Percentiles rank a stretch among this genome's conserved stretches.
Conservation (phyloP, 805 yeast species). For the Wickerhamiella brachini region DNA sequence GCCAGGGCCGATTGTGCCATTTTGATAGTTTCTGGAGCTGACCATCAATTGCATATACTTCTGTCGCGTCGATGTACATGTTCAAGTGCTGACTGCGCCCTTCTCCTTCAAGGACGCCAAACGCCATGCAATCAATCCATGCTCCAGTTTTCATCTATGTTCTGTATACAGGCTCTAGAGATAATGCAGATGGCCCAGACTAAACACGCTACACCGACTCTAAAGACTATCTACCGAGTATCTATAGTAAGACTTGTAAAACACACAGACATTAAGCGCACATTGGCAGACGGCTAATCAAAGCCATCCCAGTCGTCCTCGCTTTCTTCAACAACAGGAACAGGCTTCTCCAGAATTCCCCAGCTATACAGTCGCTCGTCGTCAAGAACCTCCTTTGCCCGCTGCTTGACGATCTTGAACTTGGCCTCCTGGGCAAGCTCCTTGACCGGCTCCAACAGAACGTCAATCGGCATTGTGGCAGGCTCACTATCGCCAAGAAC, state of each 20-base stretch:
- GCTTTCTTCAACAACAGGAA: conserved; percentile 1
- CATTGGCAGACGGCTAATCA: too few relatives aligned
- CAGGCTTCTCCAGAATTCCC: conserved; percentile 29
- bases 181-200: too few relatives aligned
- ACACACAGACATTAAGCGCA: too few relatives aligned
- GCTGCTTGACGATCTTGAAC: conserved; percentile 51
- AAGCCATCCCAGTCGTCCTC: conserved; percentile 24
- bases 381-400: conserved; percentile 48
- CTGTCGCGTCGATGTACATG: not conserved
- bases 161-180: too few relatives aligned
- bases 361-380: conserved; percentile 54
- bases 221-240: too few relatives aligned
- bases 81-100: not conserved
- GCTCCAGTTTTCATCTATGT: too few relatives aligned
- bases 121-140: too few relatives aligned
- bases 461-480: conserved; percentile 36
- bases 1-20: not conserved
- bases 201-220: too few relatives aligned
- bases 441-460: conserved; percentile 47
- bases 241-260: too few relatives aligned
- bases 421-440: conserved; percentile 34
- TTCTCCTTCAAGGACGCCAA: too few relatives aligned
- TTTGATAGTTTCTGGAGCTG: not conserved
- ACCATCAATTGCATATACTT: not conserved
- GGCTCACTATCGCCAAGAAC: conserved; percentile 37